A percentile compares a stretch with the other conserved stretches of the same genome.
Conservation (phyloP, 2,329 filamentous ascomycete species). For the Cytospora mali region DNA sequence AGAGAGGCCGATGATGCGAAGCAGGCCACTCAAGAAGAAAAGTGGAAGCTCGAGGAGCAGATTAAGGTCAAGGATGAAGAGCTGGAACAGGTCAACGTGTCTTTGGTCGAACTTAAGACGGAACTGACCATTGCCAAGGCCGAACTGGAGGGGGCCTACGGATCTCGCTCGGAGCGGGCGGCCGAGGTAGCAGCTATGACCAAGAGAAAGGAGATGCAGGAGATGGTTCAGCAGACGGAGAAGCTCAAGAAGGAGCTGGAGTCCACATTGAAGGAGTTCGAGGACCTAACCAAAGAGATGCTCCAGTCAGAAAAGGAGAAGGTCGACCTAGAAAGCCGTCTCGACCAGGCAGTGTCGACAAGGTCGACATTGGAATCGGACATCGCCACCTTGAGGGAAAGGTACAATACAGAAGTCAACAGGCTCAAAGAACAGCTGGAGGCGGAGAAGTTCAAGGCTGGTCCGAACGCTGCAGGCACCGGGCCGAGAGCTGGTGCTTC, state of each 20-base stretch:
- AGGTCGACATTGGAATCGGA: slow-evolving; percentile 44
- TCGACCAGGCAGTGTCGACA: slow-evolving; percentile 44
- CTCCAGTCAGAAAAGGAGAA: slow-evolving; percentile 55
- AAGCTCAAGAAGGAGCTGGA: slow-evolving; percentile 54
- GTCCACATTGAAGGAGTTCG: slow-evolving; percentile 54
- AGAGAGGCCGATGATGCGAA: slow-evolving; percentile 34
- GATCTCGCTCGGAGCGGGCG: slow-evolving; percentile 60
- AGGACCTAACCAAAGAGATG: slow-evolving; percentile 56
- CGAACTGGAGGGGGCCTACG: slow-evolving; percentile 64
- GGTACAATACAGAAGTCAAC: slow-evolving; percentile 47
- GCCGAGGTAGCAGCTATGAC: slow-evolving; percentile 57
- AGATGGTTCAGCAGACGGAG: slow-evolving; percentile 52
- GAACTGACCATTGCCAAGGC: slow-evolving; percentile 63
- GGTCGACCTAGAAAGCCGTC: slow-evolving; percentile 46
- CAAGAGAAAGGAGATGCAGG: slow-evolving; percentile 51
- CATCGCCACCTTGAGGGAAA: slow-evolving; percentile 39
- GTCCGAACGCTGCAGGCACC: slow-evolving; percentile 37
- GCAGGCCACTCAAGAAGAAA: slow-evolving; percentile 34
- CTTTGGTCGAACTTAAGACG: slow-evolving; percentile 62
- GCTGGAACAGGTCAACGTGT: slow-evolving; percentile 53
- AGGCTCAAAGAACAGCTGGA: slow-evolving; percentile 57
- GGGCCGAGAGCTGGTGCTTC: slow-evolving; percentile 48
- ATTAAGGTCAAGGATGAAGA: slow-evolving; percentile 54
- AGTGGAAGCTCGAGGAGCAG: slow-evolving; percentile 45
- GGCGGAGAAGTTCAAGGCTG: slow-evolving; percentile 49